Evolutionary conservation across 441 rosid species (phyloP).

Genomic region (Populus hybrid): DNA sequence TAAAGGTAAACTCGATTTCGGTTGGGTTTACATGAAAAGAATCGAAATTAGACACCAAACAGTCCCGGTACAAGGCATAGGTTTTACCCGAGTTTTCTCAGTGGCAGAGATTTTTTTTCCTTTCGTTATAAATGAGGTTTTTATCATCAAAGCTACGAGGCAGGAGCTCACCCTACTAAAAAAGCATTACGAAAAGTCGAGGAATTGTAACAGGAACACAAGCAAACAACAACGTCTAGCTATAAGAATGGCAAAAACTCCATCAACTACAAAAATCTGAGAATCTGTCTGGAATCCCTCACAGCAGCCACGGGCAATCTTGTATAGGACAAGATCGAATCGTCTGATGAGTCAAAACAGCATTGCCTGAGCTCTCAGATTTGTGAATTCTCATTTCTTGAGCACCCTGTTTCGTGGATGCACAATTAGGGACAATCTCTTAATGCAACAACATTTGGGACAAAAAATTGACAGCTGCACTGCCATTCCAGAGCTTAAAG

Average conservation of each 20-base stretch:
- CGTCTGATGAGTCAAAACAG: background rate
- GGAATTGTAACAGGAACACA: no score
- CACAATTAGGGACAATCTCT: background rate
- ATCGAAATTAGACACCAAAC: background rate
- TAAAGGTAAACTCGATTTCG: background rate
- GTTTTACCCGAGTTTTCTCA: background rate
- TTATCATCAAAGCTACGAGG: background rate
- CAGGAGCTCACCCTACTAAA: background rate
- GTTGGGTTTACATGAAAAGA: background rate
- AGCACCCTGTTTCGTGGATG: background rate
- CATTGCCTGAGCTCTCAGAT: background rate
- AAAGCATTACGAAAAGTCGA: background rate
- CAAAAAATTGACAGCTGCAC: background rate
- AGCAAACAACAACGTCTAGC: no score
- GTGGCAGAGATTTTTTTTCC: background rate
- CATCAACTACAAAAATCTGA: background rate
- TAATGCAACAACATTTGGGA: background rate
- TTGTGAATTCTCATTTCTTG: background rate
- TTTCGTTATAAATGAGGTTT: background rate
- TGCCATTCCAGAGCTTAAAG: constrained; percentile 16
- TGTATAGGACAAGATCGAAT: background rate
- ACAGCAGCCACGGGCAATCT: background rate
- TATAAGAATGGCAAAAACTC: background rate
- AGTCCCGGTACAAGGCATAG: background rate
- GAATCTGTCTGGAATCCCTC: background rate